phyloP scores from a whole-genome alignment of 148 eudicot species.

The Camellia granthamiana region DNA sequence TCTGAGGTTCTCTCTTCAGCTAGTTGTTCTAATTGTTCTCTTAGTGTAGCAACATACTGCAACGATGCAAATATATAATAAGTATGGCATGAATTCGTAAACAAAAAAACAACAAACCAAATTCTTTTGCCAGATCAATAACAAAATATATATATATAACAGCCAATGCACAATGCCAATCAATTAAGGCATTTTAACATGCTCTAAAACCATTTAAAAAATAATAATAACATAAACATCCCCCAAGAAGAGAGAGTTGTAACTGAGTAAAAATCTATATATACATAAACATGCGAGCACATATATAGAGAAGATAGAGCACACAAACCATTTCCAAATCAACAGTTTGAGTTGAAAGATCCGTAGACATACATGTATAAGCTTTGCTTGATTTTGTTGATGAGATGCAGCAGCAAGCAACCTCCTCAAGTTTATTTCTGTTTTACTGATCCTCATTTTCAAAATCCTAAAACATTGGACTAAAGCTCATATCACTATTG shows the following conservation, averaged over 20 bases:
- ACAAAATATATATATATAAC: too few relatives aligned
- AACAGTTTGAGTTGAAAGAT: neutral
- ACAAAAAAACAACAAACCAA: neutral
- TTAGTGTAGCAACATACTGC: slow-evolving; percentile 27
- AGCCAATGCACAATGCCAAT: neutral
- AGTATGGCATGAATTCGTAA: neutral
- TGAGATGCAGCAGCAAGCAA: slow-evolving; percentile 73
- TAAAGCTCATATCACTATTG: too few relatives aligned
- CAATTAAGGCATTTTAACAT: neutral
- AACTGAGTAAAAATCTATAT: neutral
- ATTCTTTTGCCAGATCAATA: neutral
- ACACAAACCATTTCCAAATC: neutral
- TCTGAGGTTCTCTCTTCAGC: slow-evolving; percentile 22
- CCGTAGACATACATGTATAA: slow-evolving; percentile 54
- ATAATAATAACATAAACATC: neutral
- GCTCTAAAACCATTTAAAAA: too few relatives aligned
- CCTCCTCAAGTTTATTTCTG: slow-evolving; percentile 80
- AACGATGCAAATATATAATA: neutral
- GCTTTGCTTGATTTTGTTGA: slow-evolving; percentile 77
- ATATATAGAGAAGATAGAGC: neutral
- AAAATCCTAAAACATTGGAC: neutral
- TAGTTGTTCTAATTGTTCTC: slow-evolving; percentile 25
- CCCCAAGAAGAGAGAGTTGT: neutral
- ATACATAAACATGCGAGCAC: neutral
- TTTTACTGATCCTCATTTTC: slow-evolving; percentile 65